Evolutionary conservation across 2,329 filamentous ascomycete genomes (phyloP).

Genomic region (Alternaria arbusti): DNA sequence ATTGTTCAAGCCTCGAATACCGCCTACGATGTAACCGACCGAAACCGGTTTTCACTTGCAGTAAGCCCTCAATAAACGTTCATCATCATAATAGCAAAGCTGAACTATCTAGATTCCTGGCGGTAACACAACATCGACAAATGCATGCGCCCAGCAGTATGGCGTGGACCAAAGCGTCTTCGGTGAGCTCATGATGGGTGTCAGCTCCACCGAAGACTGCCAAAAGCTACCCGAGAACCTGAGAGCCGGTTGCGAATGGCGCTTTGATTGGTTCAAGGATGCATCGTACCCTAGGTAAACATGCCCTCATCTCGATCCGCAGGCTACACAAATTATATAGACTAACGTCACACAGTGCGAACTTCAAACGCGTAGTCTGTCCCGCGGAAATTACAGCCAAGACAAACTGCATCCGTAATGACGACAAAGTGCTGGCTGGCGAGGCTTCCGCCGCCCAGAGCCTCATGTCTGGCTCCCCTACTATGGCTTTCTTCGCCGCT

Average conservation of each 20-base stretch:
- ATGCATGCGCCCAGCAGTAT: constrained; percentile 43
- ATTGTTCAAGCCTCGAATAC: constrained; percentile 70
- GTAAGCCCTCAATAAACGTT: constrained; percentile 23
- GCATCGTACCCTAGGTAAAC: constrained; percentile 41
- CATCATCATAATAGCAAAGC: constrained; percentile 1
- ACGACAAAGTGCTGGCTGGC: constrained; percentile 35
- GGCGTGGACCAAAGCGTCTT: constrained; percentile 43
- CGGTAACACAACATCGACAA: constrained; percentile 44
- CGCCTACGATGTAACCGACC: constrained; percentile 48
- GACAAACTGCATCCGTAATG: constrained; percentile 42
- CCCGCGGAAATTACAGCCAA: constrained; percentile 42
- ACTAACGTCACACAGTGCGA: constrained; percentile 42
- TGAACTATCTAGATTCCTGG: constrained; percentile 40
- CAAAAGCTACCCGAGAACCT: constrained; percentile 41
- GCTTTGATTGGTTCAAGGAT: constrained; percentile 47
- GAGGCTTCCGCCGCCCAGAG: constrained; percentile 21
- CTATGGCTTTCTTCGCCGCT: constrained; percentile 22
- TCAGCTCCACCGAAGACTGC: constrained; percentile 40
- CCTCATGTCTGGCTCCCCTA: constrained; percentile 16
- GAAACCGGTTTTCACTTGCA: constrained; percentile 46
- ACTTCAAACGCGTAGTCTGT: constrained; percentile 46
- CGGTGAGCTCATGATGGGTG: constrained; percentile 35
- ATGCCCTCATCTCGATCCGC: constrained; percentile 2
- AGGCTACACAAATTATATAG: constrained; percentile 1
- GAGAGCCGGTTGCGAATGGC: constrained; percentile 38